Conservation (phyloP, 2,329 filamentous ascomycete genomes). For the Pyrenophora graminea region DNA sequence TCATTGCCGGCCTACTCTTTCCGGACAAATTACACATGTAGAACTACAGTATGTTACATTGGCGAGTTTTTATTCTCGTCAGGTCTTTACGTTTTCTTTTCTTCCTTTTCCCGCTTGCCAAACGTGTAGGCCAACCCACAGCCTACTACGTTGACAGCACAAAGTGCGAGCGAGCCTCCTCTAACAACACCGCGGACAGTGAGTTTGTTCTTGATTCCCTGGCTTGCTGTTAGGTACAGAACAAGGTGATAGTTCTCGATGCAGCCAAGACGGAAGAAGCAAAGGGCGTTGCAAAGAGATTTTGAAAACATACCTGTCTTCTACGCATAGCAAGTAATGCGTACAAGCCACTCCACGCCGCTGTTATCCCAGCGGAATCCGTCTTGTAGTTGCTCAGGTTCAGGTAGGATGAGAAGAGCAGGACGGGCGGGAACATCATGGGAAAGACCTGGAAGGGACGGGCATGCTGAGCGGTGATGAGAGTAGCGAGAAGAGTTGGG, state of each 20-base stretch:
- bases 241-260: neutral
- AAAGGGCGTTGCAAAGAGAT: no score
- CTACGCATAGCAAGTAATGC: slow-evolving; percentile 65
- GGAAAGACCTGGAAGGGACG: slow-evolving; percentile 69
- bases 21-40: neutral
- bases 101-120: slow-evolving; percentile 49
- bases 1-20: neutral
- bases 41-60: slow-evolving; percentile 11
- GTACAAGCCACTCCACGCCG: slow-evolving; percentile 68
- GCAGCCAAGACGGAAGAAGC: neutral
- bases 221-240: neutral
- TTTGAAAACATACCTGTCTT: slow-evolving; percentile 47
- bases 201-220: slow-evolving; percentile 54
- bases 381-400: slow-evolving; percentile 66
- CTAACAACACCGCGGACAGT: slow-evolving; percentile 57
- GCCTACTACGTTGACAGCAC: slow-evolving; percentile 55
- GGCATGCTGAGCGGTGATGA: slow-evolving; percentile 68
- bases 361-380: slow-evolving; percentile 66
- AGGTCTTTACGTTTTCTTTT: slow-evolving; percentile 18
- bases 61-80: neutral
- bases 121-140: slow-evolving; percentile 59
- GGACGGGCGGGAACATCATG: slow-evolving; percentile 68
- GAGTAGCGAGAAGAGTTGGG: slow-evolving; percentile 66
- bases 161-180: slow-evolving; percentile 57
- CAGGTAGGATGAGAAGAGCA: slow-evolving; percentile 69